Evolutionary conservation across 2,329 filamentous ascomycete genomes (phyloP), one percentile per base, ranked within the genome.

Genomic region (Neurospora crassa): DNA sequence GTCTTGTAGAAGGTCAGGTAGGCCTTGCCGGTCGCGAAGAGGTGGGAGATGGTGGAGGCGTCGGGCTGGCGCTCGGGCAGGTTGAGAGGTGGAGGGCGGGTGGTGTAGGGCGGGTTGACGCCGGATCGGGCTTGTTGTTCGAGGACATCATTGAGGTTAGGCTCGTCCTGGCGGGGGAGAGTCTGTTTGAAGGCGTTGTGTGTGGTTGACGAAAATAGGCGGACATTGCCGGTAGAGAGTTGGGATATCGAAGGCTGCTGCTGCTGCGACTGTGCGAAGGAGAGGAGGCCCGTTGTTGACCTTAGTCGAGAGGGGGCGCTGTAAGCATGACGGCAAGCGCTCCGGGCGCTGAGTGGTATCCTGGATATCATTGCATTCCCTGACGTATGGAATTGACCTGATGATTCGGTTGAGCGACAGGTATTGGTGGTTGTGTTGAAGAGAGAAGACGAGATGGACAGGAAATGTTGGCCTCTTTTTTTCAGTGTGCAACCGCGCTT

Each of bases 1-100:
- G 88, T 86, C 82, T 96, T 97, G 88, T 97, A 98, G 86, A 98
- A 98, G 43, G 81, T 81, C 11, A 91, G 80, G 81, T 97, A 97
- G 69, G 91, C 89, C 79, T 91, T 91, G 73, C 93, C 95, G 40
- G 90, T 82, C 63, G 81, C 79, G 77, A 88, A 87, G 73, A 88
- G 83, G 82, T 92, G 87, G 20, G 80, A 80, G 70, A 87, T 78
- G 24, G 82, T 78, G 40, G 82, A 81, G 40, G 86, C 79, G 8
- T 80, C 77, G 24, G 84, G 78, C 20, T 83, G 79, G 70, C 88
- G 85, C 5, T 80, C 78, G 7, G 92, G 92, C 2, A 92, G 82
- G 63, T 84, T 79, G 73, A 97, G 85, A 0, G 87, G 84, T 0
- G 92, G 89, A 0, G 94, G 92, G 29, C 91, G 90, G 0, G 93